These are phyloP conservation scores for Aspergillus pseudoterreus DNA, from an alignment of 2,329 filamentous ascomycete genomes.

Conservation along the genomic window DNA sequence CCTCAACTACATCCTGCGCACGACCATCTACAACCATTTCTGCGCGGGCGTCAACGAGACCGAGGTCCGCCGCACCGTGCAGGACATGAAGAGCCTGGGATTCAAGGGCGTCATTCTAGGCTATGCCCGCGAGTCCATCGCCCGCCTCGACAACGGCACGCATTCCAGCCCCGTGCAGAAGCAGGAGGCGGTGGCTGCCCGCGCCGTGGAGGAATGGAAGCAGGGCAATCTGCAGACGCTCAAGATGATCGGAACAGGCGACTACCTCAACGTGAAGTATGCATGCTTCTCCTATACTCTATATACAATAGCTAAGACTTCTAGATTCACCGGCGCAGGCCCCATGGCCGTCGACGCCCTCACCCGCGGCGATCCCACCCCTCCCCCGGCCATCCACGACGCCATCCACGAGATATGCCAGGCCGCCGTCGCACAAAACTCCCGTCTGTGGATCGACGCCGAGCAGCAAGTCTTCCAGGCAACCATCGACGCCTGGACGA, in stretches of 20 bases:
- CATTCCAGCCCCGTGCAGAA: slow-evolving; percentile 1
- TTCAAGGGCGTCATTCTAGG: slow-evolving; percentile 48
- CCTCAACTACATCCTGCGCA: slow-evolving; percentile 34
- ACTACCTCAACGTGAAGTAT: slow-evolving; percentile 45
- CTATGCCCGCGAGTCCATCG: slow-evolving; percentile 44
- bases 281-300: not conserved
- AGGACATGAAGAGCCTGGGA: slow-evolving; percentile 39
- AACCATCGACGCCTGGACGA: slow-evolving; percentile 44
- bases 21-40: slow-evolving; percentile 47
- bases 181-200: slow-evolving; percentile 11
- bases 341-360: slow-evolving; percentile 35
- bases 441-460: slow-evolving; percentile 46
- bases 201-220: slow-evolving; percentile 44
- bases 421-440: slow-evolving; percentile 29
- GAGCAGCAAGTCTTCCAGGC: slow-evolving; percentile 46
- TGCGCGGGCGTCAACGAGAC: slow-evolving; percentile 42
- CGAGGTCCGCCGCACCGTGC: slow-evolving; percentile 38
- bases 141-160: slow-evolving; percentile 12
- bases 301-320: not conserved
- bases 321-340: slow-evolving; percentile 44
- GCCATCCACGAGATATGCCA: slow-evolving; percentile 39
- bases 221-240: slow-evolving; percentile 46
- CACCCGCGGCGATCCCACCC: slow-evolving; percentile 24
- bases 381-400: slow-evolving; percentile 30
- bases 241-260: slow-evolving; percentile 40